phyloP scores from a whole-genome alignment of 2,329 filamentous ascomycete genomes.

The Parastagonospora avenae region DNA sequence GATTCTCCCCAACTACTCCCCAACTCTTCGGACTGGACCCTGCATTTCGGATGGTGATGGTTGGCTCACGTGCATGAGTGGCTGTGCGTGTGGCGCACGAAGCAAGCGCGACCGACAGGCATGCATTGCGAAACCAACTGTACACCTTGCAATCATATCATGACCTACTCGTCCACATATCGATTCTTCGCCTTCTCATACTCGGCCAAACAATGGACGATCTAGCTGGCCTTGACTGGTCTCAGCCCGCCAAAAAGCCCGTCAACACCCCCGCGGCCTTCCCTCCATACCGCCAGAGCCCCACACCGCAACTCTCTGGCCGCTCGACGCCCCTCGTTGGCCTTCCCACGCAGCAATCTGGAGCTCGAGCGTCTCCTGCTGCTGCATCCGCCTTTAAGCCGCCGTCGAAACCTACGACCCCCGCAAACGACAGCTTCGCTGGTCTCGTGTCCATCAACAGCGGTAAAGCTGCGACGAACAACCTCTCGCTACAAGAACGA shows the following conservation, averaged over 20 bases:
- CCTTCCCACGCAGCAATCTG: slow-evolving; percentile 48
- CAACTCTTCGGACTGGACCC: not conserved
- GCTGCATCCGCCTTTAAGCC: slow-evolving; percentile 52
- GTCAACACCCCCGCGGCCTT: slow-evolving; percentile 36
- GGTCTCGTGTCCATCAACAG: slow-evolving; percentile 69
- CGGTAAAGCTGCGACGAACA: slow-evolving; percentile 66
- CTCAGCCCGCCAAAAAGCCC: slow-evolving; percentile 35
- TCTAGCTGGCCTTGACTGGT: slow-evolving; percentile 56
- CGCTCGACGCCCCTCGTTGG: slow-evolving; percentile 46
- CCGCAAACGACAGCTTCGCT: slow-evolving; percentile 73
- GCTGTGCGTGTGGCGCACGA: not conserved
- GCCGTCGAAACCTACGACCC: slow-evolving; percentile 58
- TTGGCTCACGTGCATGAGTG: not conserved
- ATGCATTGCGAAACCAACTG: slow-evolving; percentile 2
- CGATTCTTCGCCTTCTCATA: slow-evolving; percentile 3
- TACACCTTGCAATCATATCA: slow-evolving; percentile 25
- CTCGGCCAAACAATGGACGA: slow-evolving; percentile 51
- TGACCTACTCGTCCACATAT: slow-evolving; percentile 13
- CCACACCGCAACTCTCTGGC: slow-evolving; percentile 47
- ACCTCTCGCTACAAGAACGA: slow-evolving; percentile 69
- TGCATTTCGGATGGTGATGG: not conserved
- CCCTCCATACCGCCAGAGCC: slow-evolving; percentile 44
- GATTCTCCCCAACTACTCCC: too few species aligned
- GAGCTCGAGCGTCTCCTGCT: slow-evolving; percentile 37
- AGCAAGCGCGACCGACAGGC: slow-evolving; percentile 3